A percentile compares a stretch with the other conserved stretches of the same genome.
Evolutionary conservation across 2,329 filamentous ascomycete species (phyloP).

Genomic region (Claviceps purpurea): DNA sequence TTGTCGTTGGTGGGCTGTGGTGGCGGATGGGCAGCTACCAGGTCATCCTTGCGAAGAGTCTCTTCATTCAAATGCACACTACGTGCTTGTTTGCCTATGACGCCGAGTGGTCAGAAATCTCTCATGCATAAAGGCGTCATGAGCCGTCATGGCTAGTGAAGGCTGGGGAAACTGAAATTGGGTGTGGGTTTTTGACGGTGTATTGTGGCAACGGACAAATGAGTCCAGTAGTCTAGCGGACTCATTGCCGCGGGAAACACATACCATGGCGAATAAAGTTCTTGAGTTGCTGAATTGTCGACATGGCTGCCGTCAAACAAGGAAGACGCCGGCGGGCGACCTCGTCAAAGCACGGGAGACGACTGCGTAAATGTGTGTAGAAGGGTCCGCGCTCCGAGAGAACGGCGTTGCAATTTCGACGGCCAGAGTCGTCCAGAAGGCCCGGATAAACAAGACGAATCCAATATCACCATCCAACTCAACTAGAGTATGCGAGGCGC

Average conservation of each 20-base stretch:
- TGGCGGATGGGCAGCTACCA: conserved; percentile 33
- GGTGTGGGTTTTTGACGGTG: background rate
- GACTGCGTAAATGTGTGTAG: background rate
- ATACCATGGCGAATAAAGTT: conserved; percentile 91
- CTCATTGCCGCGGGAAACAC: background rate
- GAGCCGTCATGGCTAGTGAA: conserved; percentile 5
- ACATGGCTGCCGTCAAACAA: conserved; percentile 30
- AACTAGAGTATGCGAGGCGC: background rate
- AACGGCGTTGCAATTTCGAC: background rate
- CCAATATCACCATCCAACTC: background rate
- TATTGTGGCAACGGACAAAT: background rate
- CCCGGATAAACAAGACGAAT: background rate
- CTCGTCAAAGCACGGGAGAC: background rate
- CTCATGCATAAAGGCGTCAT: background rate
- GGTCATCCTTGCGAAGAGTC: conserved; percentile 37
- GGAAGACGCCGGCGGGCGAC: conserved; percentile 10
- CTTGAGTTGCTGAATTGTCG: conserved; percentile 86
- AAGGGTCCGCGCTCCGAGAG: background rate
- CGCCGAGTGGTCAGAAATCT: background rate
- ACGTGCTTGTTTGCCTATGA: conserved; percentile 73
- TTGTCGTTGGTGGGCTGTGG: conserved; percentile 40
- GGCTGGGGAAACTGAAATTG: background rate
- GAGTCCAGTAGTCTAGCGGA: background rate
- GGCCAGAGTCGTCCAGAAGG: background rate
- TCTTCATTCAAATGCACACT: conserved; percentile 40